Conservation (phyloP, 495 filamentous ascomycete species). For the Penicillium alfredii region DNA sequence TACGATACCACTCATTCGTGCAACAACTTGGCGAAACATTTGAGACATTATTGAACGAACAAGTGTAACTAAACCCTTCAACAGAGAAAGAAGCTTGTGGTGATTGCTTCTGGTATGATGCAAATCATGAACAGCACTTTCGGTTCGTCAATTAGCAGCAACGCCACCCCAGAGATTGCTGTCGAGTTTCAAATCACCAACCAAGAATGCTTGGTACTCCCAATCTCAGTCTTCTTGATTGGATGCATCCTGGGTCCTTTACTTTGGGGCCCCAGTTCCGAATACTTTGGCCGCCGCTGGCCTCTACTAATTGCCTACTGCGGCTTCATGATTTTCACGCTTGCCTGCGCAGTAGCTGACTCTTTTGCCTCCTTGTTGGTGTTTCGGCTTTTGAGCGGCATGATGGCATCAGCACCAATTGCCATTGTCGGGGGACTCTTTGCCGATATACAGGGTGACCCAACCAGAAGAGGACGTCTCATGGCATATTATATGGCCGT, state of each 20-base stretch:
- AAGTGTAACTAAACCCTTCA: too few species aligned
- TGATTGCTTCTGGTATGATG: constrained; percentile 52
- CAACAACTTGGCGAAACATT: too few species aligned
- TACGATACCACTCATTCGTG: too few species aligned
- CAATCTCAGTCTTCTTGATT: constrained; percentile 67
- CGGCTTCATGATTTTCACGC: constrained; percentile 59
- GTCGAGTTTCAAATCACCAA: constrained; percentile 53
- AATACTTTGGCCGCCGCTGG: constrained; percentile 58
- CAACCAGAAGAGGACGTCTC: constrained; percentile 54
- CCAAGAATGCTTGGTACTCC: constrained; percentile 55
- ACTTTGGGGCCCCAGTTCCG: constrained; percentile 61
- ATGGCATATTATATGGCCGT: constrained; percentile 68
- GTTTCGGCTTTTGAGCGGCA: constrained; percentile 60
- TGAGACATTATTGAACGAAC: too few species aligned
- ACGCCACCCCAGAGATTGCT: constrained; percentile 53
- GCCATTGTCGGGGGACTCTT: constrained; percentile 64
- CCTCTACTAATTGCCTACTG: constrained; percentile 55
- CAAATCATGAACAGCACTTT: constrained; percentile 70
- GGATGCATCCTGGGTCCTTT: constrained; percentile 62
- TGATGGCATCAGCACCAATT: constrained; percentile 62
- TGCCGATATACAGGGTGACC: constrained; percentile 61
- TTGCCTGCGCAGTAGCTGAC: constrained; percentile 61
- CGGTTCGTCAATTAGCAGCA: constrained; percentile 60
- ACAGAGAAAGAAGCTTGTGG: constrained; percentile 51
- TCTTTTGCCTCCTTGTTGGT: constrained; percentile 58